These are phyloP conservation scores for Cadophora malorum DNA, from an alignment of 2,329 filamentous ascomycete species.

Conservation along the genomic window DNA sequence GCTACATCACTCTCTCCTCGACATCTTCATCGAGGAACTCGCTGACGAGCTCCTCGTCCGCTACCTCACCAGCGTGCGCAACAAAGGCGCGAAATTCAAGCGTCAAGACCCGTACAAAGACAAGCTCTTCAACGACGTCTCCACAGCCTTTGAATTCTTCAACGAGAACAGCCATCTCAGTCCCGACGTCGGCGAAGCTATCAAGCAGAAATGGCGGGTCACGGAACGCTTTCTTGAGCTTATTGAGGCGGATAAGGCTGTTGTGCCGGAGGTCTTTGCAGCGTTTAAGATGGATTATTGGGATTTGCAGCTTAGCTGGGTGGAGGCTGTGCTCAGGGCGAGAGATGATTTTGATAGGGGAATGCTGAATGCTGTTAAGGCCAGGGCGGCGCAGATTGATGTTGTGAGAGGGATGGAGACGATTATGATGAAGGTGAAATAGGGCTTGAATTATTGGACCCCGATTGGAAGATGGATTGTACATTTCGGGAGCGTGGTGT, in stretches of 20 bases:
- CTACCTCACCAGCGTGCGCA: conserved; percentile 85
- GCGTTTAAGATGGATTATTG: conserved; percentile 86
- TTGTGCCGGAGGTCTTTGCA: conserved; percentile 79
- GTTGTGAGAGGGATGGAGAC: conserved; percentile 85
- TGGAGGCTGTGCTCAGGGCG: conserved; percentile 85
- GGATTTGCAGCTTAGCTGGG: conserved; percentile 95
- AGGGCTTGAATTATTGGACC: conserved; percentile 14
- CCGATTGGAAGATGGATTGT: not conserved
- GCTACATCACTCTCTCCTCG: conserved; percentile 84
- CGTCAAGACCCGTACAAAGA: conserved; percentile 87
- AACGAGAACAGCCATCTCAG: conserved; percentile 64
- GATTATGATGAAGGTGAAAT: conserved; percentile 93
- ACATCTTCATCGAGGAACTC: conserved; percentile 93
- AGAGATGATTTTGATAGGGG: conserved; percentile 93
- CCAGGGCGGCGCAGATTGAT: conserved; percentile 82
- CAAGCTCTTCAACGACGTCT: conserved; percentile 91
- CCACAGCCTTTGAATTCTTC: conserved; percentile 91
- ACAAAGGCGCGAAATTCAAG: conserved; percentile 88
- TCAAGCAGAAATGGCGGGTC: conserved; percentile 92
- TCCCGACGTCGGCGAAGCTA: conserved; percentile 70
- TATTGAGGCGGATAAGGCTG: conserved; percentile 76
- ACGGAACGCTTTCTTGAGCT: conserved; percentile 84
- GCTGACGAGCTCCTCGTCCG: conserved; percentile 87
- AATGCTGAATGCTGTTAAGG: conserved; percentile 89
- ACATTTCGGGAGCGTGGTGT: conserved; percentile 28